Percentiles rank a stretch among this genome's conserved stretches.
Conservation (phyloP, 139 green algal genomes). For the Edaphochlamys debaryana region DNA sequence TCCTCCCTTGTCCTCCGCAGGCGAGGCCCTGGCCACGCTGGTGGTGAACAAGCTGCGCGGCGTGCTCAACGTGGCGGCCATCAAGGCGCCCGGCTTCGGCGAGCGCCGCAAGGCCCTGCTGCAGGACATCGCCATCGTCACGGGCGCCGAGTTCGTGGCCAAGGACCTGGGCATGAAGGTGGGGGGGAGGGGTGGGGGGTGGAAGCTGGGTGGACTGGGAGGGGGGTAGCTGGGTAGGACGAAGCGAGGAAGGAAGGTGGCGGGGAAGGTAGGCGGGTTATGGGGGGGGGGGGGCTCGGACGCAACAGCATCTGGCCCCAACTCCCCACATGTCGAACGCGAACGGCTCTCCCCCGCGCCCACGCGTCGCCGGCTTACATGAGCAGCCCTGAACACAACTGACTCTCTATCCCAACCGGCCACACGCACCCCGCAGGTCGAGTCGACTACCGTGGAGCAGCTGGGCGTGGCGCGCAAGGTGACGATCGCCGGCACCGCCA, state of each 20-base stretch:
- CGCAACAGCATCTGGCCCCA: too few relatives aligned
- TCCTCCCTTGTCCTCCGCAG: neutral
- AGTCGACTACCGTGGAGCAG: conserved; percentile 85
- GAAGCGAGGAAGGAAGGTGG: too few relatives aligned
- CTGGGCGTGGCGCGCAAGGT: conserved; percentile 94
- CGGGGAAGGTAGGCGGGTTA: too few relatives aligned
- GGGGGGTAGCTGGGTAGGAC: too few relatives aligned
- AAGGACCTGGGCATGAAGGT: conserved; percentile 83
- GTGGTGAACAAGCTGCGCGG: conserved; percentile 99
- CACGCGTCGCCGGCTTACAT: too few relatives aligned
- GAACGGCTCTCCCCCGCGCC: too few relatives aligned
- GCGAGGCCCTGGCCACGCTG: conserved; percentile 88
- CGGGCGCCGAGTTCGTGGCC: conserved; percentile 96
- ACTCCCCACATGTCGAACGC: too few relatives aligned
- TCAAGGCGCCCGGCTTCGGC: conserved; percentile 96
- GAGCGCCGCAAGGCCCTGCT: conserved; percentile 98
- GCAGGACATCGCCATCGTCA: conserved; percentile 95
- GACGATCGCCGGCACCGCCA: conserved; percentile 78
- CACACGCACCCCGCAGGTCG: too few relatives aligned
- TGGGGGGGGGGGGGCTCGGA: too few relatives aligned
- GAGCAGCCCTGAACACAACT: too few relatives aligned
- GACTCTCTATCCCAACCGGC: too few relatives aligned
- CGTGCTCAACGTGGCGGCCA: conserved; percentile 93
- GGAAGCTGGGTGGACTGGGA: neutral
- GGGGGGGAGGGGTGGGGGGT: neutral